Evolutionary conservation across 768 basidiomycete genomes (phyloP).

Genomic region (Termitomyces sp.): DNA sequence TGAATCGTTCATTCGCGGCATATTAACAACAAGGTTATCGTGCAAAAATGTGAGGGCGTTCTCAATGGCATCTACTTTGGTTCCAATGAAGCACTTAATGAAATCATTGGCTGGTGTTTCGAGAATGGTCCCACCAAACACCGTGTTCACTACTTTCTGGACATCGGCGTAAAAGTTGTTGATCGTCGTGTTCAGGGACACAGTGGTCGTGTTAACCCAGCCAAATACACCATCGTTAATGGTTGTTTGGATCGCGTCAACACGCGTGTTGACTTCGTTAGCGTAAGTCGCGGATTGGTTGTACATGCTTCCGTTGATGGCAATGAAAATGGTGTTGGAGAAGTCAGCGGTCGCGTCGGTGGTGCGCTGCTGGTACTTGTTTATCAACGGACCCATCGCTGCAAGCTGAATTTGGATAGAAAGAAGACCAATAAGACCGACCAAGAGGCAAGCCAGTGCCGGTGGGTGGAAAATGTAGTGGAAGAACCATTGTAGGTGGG

Average conservation of each 20-base stretch:
- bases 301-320: slow-evolving; percentile 80
- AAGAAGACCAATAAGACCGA: slow-evolving; percentile 87
- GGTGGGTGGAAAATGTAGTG: slow-evolving; percentile 90
- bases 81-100: slow-evolving; percentile 84
- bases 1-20: slow-evolving; percentile 72
- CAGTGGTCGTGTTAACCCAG: slow-evolving; percentile 91
- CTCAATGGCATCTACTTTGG: slow-evolving; percentile 84
- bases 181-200: slow-evolving; percentile 81
- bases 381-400: slow-evolving; percentile 68
- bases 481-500: slow-evolving; percentile 80
- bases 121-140: slow-evolving; percentile 84
- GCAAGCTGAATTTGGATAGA: slow-evolving; percentile 84
- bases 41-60: slow-evolving; percentile 88
- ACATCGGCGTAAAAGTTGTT: slow-evolving; percentile 83
- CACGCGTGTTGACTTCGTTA: slow-evolving; percentile 63
- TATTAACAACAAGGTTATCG: slow-evolving; percentile 73
- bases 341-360: slow-evolving; percentile 58
- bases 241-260: slow-evolving; percentile 62
- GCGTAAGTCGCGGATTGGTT: slow-evolving; percentile 79
- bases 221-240: slow-evolving; percentile 89
- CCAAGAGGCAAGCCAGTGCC: slow-evolving; percentile 84
- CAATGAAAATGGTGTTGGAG: slow-evolving; percentile 62
- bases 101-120: slow-evolving; percentile 82
- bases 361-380: slow-evolving; percentile 60
- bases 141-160: slow-evolving; percentile 65